phyloP scores from a whole-genome alignment of 192 early-diverging fungal species.

The Coemansia sp. region DNA sequence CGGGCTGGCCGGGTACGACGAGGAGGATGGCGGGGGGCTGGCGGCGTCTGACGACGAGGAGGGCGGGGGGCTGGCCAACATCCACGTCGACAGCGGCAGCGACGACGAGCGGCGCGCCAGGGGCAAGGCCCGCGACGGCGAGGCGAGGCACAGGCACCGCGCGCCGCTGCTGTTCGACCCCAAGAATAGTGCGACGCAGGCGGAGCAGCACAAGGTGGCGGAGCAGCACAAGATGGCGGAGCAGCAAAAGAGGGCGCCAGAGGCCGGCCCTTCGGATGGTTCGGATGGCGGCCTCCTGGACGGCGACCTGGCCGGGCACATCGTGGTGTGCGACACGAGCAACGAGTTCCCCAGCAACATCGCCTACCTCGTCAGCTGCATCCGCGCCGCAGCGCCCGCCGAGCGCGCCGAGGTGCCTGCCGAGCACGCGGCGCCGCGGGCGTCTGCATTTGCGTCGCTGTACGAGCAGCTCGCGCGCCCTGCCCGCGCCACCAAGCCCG shows the following conservation, averaged over 20 bases:
- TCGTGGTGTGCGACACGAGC: slow-evolving; percentile 65
- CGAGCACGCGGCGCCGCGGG: neutral
- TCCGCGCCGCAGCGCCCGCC: slow-evolving; percentile 61
- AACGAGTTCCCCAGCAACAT: slow-evolving; percentile 65
- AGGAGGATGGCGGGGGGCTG: slow-evolving; percentile 33
- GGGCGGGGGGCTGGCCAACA: slow-evolving; percentile 40
- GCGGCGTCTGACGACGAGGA: slow-evolving; percentile 21
- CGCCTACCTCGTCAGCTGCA: slow-evolving; percentile 67
- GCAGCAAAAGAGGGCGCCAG: slow-evolving; percentile 23
- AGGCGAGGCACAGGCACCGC: slow-evolving; percentile 23
- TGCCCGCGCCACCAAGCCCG: slow-evolving; percentile 23
- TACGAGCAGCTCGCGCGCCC: slow-evolving; percentile 57
- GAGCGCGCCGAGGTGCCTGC: neutral
- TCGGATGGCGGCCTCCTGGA: slow-evolving; percentile 41
- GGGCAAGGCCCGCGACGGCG: slow-evolving; percentile 16
- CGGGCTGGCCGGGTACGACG: neutral
- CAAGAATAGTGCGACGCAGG: no score
- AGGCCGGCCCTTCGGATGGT: no score
- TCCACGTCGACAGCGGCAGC: slow-evolving; percentile 28
- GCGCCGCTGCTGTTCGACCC: slow-evolving; percentile 52
- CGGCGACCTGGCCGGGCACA: slow-evolving; percentile 58
- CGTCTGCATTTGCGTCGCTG: slow-evolving; percentile 40
- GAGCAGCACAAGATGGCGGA: slow-evolving; percentile 25
- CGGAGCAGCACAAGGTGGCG: slow-evolving; percentile 24
- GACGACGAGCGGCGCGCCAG: slow-evolving; percentile 5